Percentiles rank a stretch among this genome's conserved stretches.
phyloP scores from a whole-genome alignment of 2,329 filamentous ascomycete genomes.

The Madurella fahalii region DNA sequence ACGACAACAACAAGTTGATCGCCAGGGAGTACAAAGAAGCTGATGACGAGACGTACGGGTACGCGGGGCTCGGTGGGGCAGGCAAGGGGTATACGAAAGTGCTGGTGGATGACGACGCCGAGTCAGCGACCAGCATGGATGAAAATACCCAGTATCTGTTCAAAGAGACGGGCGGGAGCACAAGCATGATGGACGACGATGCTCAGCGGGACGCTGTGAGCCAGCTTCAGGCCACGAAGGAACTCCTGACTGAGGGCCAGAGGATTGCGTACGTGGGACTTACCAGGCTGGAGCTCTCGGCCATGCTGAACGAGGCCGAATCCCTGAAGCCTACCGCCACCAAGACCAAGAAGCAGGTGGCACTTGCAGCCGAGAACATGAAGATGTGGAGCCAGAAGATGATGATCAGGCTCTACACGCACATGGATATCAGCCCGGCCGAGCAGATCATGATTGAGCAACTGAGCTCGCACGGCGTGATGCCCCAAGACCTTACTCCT shows the following conservation, averaged over 20 bases:
- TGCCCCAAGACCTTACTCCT: slow-evolving; percentile 76
- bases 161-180: slow-evolving; percentile 60
- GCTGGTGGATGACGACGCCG: slow-evolving; percentile 89
- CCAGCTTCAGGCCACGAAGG: slow-evolving; percentile 94
- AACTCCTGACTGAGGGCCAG: slow-evolving; percentile 90
- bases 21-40: slow-evolving; percentile 72
- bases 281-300: slow-evolving; percentile 73
- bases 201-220: slow-evolving; percentile 80
- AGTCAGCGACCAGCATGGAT: slow-evolving; percentile 93
- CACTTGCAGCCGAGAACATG: slow-evolving; percentile 68
- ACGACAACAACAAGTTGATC: slow-evolving; percentile 84
- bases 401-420: slow-evolving; percentile 89
- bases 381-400: slow-evolving; percentile 98
- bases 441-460: slow-evolving; percentile 99
- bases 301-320: slow-evolving; percentile 69
- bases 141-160: slow-evolving; percentile 97
- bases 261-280: slow-evolving; percentile 94
- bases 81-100: slow-evolving; percentile 94
- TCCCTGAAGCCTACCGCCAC: slow-evolving; percentile 55
- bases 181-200: slow-evolving; percentile 63
- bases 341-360: slow-evolving; percentile 67
- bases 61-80: slow-evolving; percentile 77
- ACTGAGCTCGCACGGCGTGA: slow-evolving; percentile 84
- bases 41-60: slow-evolving; percentile 64
- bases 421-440: slow-evolving; percentile 90